Evolutionary conservation across 73 alveolate species (phyloP).

Genomic region (Breviolum minutum): DNA sequence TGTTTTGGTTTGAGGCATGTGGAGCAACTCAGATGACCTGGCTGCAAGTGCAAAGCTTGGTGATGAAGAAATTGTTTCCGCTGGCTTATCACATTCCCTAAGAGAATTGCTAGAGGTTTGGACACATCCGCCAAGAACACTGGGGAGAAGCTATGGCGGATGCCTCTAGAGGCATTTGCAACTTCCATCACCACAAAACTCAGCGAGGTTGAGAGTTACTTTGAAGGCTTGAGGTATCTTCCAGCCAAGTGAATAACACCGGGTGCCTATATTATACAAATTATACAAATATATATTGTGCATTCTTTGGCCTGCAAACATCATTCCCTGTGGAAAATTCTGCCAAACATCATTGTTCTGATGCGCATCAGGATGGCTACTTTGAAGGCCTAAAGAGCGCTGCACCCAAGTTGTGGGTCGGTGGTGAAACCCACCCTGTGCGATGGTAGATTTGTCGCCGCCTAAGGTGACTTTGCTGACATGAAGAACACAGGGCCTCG

Average conservation of each 20-base stretch:
- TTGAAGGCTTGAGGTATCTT: too few relatives aligned
- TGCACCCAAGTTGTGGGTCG: background rate
- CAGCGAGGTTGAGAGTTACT: background rate
- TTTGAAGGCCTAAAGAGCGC: constrained; percentile 65
- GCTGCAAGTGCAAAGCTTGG: background rate
- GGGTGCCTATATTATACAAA: too few relatives aligned
- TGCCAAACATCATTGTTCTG: too few relatives aligned
- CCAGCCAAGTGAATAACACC: too few relatives aligned
- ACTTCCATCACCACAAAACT: background rate
- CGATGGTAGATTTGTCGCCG: too few relatives aligned
- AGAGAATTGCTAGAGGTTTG: constrained; percentile 4
- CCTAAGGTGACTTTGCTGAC: constrained; percentile 92
- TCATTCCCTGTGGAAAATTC: too few relatives aligned
- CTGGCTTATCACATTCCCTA: too few relatives aligned
- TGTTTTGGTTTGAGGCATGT: constrained; percentile 40
- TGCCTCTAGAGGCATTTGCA: constrained; percentile 72
- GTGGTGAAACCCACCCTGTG: background rate
- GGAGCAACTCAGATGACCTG: constrained; percentile 69
- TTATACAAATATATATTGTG: too few relatives aligned
- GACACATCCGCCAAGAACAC: constrained; percentile 54
- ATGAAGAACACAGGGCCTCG: constrained; percentile 80
- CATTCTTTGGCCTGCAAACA: too few relatives aligned
- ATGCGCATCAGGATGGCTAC: constrained; percentile 38
- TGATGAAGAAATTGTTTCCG: background rate
- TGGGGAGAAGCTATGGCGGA: constrained; percentile 88